These are phyloP conservation scores for Achlya hypogyna DNA, from an alignment of 352 stramenopile species.

Conservation along the genomic window DNA sequence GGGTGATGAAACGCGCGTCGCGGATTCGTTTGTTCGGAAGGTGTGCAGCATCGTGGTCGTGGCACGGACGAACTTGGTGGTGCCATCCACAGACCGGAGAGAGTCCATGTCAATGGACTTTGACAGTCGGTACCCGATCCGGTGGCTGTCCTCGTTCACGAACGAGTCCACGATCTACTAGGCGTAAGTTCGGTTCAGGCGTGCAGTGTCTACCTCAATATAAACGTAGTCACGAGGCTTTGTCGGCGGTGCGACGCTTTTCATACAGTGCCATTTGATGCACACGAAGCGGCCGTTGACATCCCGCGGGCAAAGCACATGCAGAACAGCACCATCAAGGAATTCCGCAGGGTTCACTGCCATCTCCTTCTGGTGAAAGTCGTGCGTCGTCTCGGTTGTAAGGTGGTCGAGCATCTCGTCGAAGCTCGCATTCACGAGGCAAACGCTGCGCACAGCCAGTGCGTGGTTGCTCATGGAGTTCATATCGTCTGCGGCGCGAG, in stretches of 20 bases:
- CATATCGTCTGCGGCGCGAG: slow-evolving; percentile 42
- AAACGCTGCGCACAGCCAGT: slow-evolving; percentile 49
- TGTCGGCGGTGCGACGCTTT: slow-evolving; percentile 55
- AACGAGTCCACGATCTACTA: slow-evolving; percentile 61
- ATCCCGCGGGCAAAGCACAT: slow-evolving; percentile 60
- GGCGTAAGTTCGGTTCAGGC: not conserved
- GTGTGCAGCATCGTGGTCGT: slow-evolving; percentile 72
- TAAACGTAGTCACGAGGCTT: slow-evolving; percentile 79
- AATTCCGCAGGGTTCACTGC: slow-evolving; percentile 65
- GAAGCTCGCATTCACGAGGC: slow-evolving; percentile 63
- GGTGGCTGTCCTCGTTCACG: slow-evolving; percentile 42
- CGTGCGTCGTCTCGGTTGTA: slow-evolving; percentile 55
- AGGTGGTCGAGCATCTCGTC: slow-evolving; percentile 69
- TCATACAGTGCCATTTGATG: slow-evolving; percentile 75
- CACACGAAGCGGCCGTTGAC: slow-evolving; percentile 44
- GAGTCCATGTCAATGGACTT: slow-evolving; percentile 69
- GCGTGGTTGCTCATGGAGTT: slow-evolving; percentile 56
- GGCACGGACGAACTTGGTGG: slow-evolving; percentile 51
- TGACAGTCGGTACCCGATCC: slow-evolving; percentile 56
- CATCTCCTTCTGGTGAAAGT: slow-evolving; percentile 56
- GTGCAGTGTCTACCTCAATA: slow-evolving; percentile 32
- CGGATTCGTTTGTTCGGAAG: slow-evolving; percentile 27
- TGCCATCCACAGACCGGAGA: slow-evolving; percentile 32
- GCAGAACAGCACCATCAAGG: slow-evolving; percentile 65
- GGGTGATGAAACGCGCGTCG: not conserved